These are phyloP conservation scores for Nakazawaea peltata DNA, from an alignment of 805 yeast species.

Conservation along the genomic window DNA sequence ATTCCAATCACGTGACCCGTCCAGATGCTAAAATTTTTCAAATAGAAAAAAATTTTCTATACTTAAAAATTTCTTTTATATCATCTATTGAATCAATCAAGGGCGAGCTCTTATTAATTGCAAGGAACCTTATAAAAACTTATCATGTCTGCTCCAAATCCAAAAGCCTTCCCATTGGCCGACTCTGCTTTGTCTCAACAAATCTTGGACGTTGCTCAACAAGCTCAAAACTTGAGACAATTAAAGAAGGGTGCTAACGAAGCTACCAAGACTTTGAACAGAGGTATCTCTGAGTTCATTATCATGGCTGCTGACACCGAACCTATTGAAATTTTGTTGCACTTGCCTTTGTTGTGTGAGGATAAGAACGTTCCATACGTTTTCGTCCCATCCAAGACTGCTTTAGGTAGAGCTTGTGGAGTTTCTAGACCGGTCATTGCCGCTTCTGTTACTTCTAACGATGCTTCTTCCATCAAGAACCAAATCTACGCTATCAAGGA, in stretches of 20 bases:
- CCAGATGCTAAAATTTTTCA: too few relatives aligned
- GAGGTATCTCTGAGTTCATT: conserved; percentile 99
- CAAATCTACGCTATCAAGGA: conserved; percentile 97
- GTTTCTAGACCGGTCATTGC: conserved; percentile 99
- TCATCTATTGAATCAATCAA: conserved; percentile 8
- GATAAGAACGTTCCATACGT: conserved; percentile 99
- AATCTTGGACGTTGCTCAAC: conserved; percentile 96
- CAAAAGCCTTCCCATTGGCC: conserved; percentile 98
- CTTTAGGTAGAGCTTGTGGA: conserved; percentile 99
- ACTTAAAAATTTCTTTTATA: neutral
- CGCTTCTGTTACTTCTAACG: conserved; percentile 96
- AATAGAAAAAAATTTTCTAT: conserved; percentile 1
- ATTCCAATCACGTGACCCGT: neutral
- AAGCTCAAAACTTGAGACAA: conserved; percentile 96
- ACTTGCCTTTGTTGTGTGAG: conserved; percentile 95
- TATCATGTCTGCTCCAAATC: conserved; percentile 83
- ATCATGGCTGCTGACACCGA: conserved; percentile 99
- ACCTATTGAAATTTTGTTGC: conserved; percentile 97
- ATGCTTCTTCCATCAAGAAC: conserved; percentile 94
- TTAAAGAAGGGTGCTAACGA: conserved; percentile 99
- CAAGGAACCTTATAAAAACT: conserved; percentile 41
- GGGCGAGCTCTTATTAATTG: conserved; percentile 32
- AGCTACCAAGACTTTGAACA: conserved; percentile 97
- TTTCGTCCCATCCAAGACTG: conserved; percentile 96
- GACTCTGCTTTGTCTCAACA: conserved; percentile 94